A percentile compares a stretch with the other conserved stretches of the same genome.
Evolutionary conservation across 768 basidiomycete genomes (phyloP).

Genomic region (Lepiota venenata): DNA sequence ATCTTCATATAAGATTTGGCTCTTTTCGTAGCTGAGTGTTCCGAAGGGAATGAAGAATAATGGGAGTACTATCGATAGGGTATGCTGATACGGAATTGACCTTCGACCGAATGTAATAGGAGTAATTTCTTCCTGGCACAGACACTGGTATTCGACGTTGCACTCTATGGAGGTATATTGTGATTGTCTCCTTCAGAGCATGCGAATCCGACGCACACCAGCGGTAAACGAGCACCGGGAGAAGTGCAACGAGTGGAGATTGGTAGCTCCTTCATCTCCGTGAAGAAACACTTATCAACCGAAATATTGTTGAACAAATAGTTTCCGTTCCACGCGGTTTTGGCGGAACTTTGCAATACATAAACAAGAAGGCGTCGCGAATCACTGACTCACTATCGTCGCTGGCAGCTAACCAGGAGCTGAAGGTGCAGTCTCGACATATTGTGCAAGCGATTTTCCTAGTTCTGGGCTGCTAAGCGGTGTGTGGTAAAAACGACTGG

Average conservation of each 20-base stretch:
- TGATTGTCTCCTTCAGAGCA: too few relatives aligned
- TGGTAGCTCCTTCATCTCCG: background rate
- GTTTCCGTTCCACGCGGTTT: background rate
- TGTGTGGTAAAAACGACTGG: constrained; percentile 23
- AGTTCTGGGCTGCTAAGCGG: constrained; percentile 22
- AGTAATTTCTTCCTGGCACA: constrained; percentile 12
- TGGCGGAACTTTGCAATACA: constrained; percentile 10
- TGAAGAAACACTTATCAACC: constrained; percentile 1
- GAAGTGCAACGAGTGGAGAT: background rate
- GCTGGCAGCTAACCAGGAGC: background rate
- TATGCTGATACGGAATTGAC: constrained; percentile 16
- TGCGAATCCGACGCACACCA: too few relatives aligned
- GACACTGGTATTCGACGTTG: constrained; percentile 15
- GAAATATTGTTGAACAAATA: background rate
- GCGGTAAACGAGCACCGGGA: background rate
- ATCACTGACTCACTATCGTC: background rate
- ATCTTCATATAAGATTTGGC: constrained; percentile 12
- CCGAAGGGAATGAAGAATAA: constrained; percentile 5
- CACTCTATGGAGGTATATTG: constrained; percentile 14
- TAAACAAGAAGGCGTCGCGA: constrained; percentile 9
- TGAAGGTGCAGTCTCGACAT: constrained; percentile 25
- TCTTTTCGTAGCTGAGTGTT: constrained; percentile 12
- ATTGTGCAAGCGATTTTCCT: constrained; percentile 24
- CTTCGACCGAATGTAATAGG: constrained; percentile 11
- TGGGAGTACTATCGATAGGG: constrained; percentile 13